These are phyloP conservation scores for Neofusicoccum laricinum DNA, from an alignment of 2,329 filamentous ascomycete species.

Conservation along the genomic window DNA sequence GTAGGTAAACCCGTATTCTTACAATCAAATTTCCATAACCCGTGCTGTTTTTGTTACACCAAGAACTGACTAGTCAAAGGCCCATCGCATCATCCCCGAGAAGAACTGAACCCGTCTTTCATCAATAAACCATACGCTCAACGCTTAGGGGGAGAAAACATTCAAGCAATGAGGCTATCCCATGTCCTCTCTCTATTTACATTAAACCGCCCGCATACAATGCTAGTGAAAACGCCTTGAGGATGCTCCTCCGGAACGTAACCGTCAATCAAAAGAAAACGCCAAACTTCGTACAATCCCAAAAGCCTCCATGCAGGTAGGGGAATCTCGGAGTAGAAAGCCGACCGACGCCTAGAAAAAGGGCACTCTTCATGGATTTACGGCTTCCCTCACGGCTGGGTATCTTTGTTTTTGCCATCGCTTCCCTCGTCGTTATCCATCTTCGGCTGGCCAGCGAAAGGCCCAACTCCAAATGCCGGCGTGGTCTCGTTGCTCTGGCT, in stretches of 20 bases:
- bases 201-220: background rate
- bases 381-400: constrained; percentile 1
- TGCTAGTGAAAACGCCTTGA: constrained; percentile 1
- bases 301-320: background rate
- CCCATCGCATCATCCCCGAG: background rate
- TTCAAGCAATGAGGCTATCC: background rate
- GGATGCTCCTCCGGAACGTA: background rate
- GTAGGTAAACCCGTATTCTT: no score
- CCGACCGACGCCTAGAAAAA: background rate
- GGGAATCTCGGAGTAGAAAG: constrained; percentile 4
- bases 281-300: background rate
- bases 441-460: constrained; percentile 41
- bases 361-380: background rate
- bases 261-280: background rate
- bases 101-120: background rate
- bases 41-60: no score
- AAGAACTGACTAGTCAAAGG: background rate
- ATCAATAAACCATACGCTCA: constrained; percentile 3
- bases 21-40: no score
- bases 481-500: constrained; percentile 45
- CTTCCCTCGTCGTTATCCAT: constrained; percentile 18
- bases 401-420: constrained; percentile 16
- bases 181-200: background rate
- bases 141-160: constrained; percentile 7
- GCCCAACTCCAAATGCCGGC: constrained; percentile 42